phyloP scores from a whole-genome alignment of 225 moss, liverwort and hornwort species.

The Straminergon stramineum region DNA sequence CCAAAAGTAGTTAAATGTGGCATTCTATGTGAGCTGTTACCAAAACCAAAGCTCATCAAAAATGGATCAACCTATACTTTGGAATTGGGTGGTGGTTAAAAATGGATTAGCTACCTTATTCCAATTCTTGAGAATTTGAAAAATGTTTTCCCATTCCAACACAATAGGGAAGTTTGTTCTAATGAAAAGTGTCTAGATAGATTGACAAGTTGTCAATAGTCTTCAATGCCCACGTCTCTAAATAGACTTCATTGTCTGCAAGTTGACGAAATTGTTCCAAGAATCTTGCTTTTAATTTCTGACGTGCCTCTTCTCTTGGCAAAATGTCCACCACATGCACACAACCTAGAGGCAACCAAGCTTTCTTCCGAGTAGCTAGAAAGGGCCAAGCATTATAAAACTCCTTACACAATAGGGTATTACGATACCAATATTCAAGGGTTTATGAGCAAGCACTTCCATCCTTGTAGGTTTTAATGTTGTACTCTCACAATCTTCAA shows the following conservation, averaged over 20 bases:
- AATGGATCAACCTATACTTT: too few species aligned
- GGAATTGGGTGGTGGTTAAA: too few species aligned
- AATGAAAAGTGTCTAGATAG: too few species aligned
- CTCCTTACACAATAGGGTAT: too few species aligned
- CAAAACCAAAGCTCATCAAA: too few species aligned
- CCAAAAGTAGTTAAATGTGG: too few species aligned
- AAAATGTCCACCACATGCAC: not conserved
- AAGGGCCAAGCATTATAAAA: not conserved
- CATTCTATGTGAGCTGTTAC: too few species aligned
- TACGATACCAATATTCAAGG: too few species aligned
- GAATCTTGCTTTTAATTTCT: not conserved
- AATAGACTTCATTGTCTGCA: not conserved
- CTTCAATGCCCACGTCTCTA: not conserved
- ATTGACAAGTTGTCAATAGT: not conserved
- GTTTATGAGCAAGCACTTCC: too few species aligned
- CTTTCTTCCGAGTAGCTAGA: too few species aligned
- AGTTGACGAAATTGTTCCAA: not conserved
- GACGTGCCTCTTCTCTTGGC: not conserved
- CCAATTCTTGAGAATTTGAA: not conserved
- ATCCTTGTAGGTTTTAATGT: not conserved
- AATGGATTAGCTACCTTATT: too few species aligned
- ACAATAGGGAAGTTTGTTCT: not conserved
- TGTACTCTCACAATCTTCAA: not conserved
- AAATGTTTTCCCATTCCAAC: not conserved
- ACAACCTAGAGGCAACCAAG: not conserved